Evolutionary conservation across 1,284 basidiomycete genomes (phyloP).

Genomic region (Pseudozyma tsukubaensis): DNA sequence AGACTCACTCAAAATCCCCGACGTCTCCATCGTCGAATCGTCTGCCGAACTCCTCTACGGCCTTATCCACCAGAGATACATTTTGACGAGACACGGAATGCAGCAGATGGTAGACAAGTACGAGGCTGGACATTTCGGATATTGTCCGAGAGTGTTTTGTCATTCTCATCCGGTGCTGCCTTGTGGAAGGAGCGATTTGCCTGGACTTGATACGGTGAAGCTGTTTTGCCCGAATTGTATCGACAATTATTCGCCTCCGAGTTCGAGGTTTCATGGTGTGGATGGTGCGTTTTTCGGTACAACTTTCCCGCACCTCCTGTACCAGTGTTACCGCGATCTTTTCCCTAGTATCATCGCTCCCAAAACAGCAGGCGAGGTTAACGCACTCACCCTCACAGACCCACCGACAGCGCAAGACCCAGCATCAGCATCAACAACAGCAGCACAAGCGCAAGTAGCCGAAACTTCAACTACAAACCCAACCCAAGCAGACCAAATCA

Average conservation of each 20-base stretch:
- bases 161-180: conserved; percentile 89
- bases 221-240: conserved; percentile 98
- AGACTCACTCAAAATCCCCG: conserved; percentile 81
- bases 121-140: conserved; percentile 90
- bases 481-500: not conserved
- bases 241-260: conserved; percentile 95
- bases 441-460: not conserved
- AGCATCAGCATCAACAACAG: conserved; percentile 75
- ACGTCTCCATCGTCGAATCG: conserved; percentile 97
- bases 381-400: conserved; percentile 1
- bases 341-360: conserved; percentile 64
- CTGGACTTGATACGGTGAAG: conserved; percentile 98
- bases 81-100: conserved; percentile 91
- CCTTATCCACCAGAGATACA: conserved; percentile 95
- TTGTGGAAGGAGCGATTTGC: conserved; percentile 93
- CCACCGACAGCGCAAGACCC: conserved; percentile 70
- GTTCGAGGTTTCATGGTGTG: conserved; percentile 92
- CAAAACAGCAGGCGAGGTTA: conserved; percentile 8
- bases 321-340: conserved; percentile 85
- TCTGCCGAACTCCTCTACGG: conserved; percentile 98
- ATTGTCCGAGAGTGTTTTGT: conserved; percentile 95
- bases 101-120: conserved; percentile 99
- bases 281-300: conserved; percentile 99
- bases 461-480: not conserved
- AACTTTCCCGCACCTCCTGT: conserved; percentile 96